These are phyloP conservation scores for Panicum virgatum DNA, from an alignment of 202 grass and related monocot species.

Conservation along the genomic window DNA sequence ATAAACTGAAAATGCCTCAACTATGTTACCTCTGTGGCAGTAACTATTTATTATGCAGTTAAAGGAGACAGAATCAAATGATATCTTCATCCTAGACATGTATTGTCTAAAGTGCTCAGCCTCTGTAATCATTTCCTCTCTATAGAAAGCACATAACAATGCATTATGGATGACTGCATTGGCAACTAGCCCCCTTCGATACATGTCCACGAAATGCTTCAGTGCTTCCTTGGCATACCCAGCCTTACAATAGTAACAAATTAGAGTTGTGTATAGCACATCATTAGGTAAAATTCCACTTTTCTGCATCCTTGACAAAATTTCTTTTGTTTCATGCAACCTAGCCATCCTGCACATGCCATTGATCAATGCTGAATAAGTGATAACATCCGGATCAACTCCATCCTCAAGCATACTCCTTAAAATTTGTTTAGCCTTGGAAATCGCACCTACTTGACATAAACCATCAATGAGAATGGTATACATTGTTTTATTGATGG, in stretches of 20 bases:
- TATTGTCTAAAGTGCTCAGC: conserved; percentile 79
- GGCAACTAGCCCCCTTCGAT: conserved; percentile 52
- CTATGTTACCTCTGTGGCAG: conserved; percentile 56
- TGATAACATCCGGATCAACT: conserved; percentile 63
- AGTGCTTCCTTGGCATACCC: conserved; percentile 55
- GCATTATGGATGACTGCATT: conserved; percentile 64
- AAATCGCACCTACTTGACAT: conserved; percentile 51
- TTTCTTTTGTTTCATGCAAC: conserved; percentile 53
- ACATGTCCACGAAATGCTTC: conserved; percentile 66
- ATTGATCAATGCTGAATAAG: conserved; percentile 78
- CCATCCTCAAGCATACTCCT: conserved; percentile 54
- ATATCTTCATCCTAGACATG: conserved; percentile 70
- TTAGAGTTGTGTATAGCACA: conserved; percentile 56
- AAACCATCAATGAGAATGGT: conserved; percentile 78
- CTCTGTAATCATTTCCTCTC: conserved; percentile 56
- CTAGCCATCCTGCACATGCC: conserved; percentile 65
- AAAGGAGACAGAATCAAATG: conserved; percentile 55
- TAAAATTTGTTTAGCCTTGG: conserved; percentile 56
- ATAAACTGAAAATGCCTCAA: conserved; percentile 69
- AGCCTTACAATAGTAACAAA: conserved; percentile 54
- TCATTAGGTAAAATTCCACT: conserved; percentile 72
- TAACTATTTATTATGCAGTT: conserved; percentile 78
- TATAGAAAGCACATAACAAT: conserved; percentile 65
- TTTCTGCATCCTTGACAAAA: conserved; percentile 67
- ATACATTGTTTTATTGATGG: conserved; percentile 56